phyloP scores from a whole-genome alignment of 2,329 filamentous ascomycete species.

The Ascochyta fabae region DNA sequence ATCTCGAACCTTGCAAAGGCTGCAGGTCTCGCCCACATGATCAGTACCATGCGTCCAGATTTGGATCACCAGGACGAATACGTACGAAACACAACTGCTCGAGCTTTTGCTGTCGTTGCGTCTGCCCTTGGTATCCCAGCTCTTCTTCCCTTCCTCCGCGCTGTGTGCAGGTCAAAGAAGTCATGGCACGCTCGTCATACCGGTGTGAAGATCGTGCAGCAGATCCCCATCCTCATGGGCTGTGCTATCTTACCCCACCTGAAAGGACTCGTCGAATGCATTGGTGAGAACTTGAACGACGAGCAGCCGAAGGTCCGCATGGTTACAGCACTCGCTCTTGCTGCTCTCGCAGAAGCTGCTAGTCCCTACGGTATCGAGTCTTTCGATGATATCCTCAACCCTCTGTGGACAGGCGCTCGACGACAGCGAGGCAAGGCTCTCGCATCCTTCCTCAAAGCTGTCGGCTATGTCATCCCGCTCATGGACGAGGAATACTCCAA shows the following conservation, averaged over 20 bases:
- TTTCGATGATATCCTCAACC: conserved; percentile 96
- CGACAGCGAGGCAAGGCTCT: conserved; percentile 97
- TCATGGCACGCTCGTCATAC: conserved; percentile 98
- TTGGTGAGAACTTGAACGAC: conserved; percentile 93
- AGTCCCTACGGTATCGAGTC: conserved; percentile 99
- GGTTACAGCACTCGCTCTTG: conserved; percentile 92
- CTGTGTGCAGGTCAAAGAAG: conserved; percentile 97
- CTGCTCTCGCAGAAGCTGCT: conserved; percentile 91
- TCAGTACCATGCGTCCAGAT: conserved; percentile 98
- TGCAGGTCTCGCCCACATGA: conserved; percentile 97
- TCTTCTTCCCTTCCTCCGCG: conserved; percentile 89
- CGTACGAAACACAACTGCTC: conserved; percentile 94
- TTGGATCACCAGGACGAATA: conserved; percentile 99
- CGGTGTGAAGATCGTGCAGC: conserved; percentile 98
- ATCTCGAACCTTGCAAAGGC: conserved; percentile 98
- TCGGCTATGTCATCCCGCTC: conserved; percentile 96
- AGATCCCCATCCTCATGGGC: conserved; percentile 98
- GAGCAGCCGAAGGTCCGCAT: conserved; percentile 98
- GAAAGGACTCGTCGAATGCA: conserved; percentile 95
- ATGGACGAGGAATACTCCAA: conserved; percentile 99
- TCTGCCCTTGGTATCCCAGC: conserved; percentile 96
- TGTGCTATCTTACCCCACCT: conserved; percentile 95
- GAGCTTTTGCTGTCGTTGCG: conserved; percentile 96
- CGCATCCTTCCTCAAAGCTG: conserved; percentile 94
- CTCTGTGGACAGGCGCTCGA: conserved; percentile 92